A percentile compares a stretch with the other conserved stretches of the same genome.
These are phyloP conservation scores for Backusella westeae DNA, from an alignment of 192 early-diverging fungal genomes.

Conservation along the genomic window DNA sequence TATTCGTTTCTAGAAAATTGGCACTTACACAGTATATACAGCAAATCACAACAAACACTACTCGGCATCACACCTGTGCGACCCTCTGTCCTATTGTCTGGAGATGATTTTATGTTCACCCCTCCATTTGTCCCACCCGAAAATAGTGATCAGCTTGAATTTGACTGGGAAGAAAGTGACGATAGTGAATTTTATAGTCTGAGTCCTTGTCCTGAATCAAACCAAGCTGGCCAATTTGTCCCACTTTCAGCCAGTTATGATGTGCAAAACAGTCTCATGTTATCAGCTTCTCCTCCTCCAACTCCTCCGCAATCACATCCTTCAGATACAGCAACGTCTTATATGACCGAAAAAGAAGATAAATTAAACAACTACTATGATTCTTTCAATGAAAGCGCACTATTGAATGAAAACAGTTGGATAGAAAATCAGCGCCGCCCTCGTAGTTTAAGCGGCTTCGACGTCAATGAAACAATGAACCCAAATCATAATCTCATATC, in stretches of 20 bases:
- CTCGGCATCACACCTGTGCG: conserved; percentile 16
- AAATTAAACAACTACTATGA: neutral
- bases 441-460: neutral
- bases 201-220: conserved; percentile 12
- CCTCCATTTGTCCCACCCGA: conserved; percentile 13
- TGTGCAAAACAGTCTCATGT: neutral
- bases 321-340: neutral
- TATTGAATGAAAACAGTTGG: neutral
- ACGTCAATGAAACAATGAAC: neutral
- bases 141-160: neutral
- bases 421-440: neutral
- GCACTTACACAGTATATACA: conserved; percentile 34
- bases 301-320: neutral
- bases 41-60: conserved; percentile 34
- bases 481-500: neutral
- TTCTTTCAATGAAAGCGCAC: neutral
- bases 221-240: neutral
- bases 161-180: neutral
- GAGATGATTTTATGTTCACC: conserved; percentile 37
- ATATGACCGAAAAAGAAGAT: neutral
- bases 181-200: neutral
- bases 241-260: neutral
- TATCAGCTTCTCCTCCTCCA: neutral
- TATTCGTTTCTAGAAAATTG: conserved; percentile 34
- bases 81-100: conserved; percentile 25